Percentiles rank a stretch among this genome's conserved stretches.
Conservation (phyloP, 2,329 filamentous ascomycete genomes). For the Aureobasidium sp. region DNA sequence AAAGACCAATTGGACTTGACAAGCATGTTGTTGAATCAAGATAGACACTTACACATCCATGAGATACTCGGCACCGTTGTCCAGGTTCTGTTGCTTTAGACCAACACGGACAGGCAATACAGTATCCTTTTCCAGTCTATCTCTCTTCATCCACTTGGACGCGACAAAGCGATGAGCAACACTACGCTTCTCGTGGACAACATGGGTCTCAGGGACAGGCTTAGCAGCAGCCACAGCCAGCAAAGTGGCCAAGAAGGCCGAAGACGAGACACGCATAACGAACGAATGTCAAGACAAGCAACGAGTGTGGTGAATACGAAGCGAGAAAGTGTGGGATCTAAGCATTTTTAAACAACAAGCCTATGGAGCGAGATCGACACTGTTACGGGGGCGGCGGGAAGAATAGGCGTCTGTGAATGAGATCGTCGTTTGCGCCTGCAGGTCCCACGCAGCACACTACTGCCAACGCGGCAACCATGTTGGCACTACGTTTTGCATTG, state of each 20-base stretch:
- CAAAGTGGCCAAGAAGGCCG: constrained; percentile 5
- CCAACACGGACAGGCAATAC: constrained; percentile 42
- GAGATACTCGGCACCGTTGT: constrained; percentile 31
- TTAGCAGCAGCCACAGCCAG: constrained; percentile 2
- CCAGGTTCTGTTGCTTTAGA: constrained; percentile 39
- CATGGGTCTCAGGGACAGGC: constrained; percentile 26
- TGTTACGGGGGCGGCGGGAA: constrained; percentile 4
- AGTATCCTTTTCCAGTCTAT: constrained; percentile 30
- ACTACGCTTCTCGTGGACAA: constrained; percentile 38
- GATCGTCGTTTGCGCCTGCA: constrained; percentile 11
- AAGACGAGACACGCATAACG: constrained; percentile 12
- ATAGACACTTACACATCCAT: constrained; percentile 24
- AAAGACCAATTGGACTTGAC: neutral
- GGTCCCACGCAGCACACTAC: neutral
- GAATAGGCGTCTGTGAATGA: neutral
- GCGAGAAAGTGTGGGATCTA: neutral
- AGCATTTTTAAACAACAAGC: neutral
- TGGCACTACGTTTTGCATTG: constrained; percentile 5
- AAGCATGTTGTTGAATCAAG: neutral
- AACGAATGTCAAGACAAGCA: constrained; percentile 3
- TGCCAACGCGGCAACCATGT: neutral
- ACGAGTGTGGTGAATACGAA: neutral
- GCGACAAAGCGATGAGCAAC: constrained; percentile 18
- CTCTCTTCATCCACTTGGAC: constrained; percentile 33
- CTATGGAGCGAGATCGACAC: neutral